Conservation (phyloP, 192 early-diverging fungal genomes). For the Obelidium mucronatum region DNA sequence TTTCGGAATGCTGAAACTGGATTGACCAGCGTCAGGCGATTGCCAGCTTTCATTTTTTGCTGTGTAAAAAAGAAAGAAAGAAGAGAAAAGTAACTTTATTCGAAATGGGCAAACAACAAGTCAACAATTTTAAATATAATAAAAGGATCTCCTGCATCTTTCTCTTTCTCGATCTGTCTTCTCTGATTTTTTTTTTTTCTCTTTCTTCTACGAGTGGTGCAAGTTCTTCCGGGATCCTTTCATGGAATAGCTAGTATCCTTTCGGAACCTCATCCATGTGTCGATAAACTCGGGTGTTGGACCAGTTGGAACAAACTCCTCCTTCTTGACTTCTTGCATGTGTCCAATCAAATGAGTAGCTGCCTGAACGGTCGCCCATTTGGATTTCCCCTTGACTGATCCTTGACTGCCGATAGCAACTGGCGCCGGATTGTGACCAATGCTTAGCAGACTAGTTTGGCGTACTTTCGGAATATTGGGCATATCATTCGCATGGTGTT, state of each 20-base stretch:
- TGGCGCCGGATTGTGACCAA: neutral
- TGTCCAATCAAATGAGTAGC: slow-evolving; percentile 54
- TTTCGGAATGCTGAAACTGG: neutral
- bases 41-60: neutral
- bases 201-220: neutral
- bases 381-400: neutral
- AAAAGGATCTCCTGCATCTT: no score
- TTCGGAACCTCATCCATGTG: slow-evolving; percentile 54
- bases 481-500: neutral
- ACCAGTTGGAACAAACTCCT: slow-evolving; percentile 39
- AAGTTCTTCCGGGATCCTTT: slow-evolving; percentile 2
- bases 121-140: no score
- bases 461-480: slow-evolving; percentile 20
- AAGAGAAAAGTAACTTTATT: no score
- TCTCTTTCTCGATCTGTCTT: neutral
- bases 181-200: neutral
- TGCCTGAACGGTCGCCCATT: slow-evolving; percentile 52
- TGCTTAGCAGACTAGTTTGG: slow-evolving; percentile 21
- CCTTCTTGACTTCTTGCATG: slow-evolving; percentile 39
- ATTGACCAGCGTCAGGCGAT: neutral
- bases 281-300: slow-evolving; percentile 48
- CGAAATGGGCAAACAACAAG: no score
- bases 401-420: neutral
- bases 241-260: slow-evolving; percentile 30
- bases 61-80: neutral